Base-by-base conservation (phyloP, 2,329 filamentous ascomycete species). In the Phialophora verrucosa region DNA sequence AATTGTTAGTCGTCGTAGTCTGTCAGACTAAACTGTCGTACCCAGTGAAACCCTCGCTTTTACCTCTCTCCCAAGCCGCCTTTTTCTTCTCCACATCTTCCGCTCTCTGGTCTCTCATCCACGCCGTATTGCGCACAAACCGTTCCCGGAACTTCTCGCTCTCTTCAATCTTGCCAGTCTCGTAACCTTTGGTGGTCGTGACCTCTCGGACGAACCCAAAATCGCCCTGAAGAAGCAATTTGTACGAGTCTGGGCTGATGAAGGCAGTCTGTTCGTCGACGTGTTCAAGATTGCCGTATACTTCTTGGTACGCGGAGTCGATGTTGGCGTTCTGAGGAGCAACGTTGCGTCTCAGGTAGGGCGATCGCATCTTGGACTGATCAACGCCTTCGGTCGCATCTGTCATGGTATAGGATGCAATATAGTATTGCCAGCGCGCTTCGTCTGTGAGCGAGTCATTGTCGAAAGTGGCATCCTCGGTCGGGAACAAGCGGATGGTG, bases 401-500 rank as follows among this genome's bases (percentile, higher is more conserved):
- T 27, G 93, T 86, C 69, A 92, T 91, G 71, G 92, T 91, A 78
- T 91, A 98, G 0, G 93, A 93, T 20, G 94, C 93, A 64, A 97
- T 92, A 76, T 99, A 99, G 80, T 96, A 96, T 73, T 94, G 91
- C 95, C 95, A 99, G 47, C 88, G 82, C 69, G 84, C 84, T 70
- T 88, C 84, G 3, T 82, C 79, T 60, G 83, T 84, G 27, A 88
- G 85, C 69, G 92, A 89, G 64, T 90, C 89, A 59, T 89, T 87
- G 75, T 95, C 90, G 82, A 97, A 83, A 0, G 87, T 88, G 1
- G 83, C 90, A 72, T 97, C 92, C 71, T 96, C 92, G 74, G 90
- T 90, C 73, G 95, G 93, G 76, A 97, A 92, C 0, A 96, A 90
- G 49, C 92, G 91, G 11, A 96, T 84, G 1, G 87, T 89, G 38